These are phyloP conservation scores for Chloropicon primus DNA, from an alignment of 139 green algal species.

Conservation along the genomic window DNA sequence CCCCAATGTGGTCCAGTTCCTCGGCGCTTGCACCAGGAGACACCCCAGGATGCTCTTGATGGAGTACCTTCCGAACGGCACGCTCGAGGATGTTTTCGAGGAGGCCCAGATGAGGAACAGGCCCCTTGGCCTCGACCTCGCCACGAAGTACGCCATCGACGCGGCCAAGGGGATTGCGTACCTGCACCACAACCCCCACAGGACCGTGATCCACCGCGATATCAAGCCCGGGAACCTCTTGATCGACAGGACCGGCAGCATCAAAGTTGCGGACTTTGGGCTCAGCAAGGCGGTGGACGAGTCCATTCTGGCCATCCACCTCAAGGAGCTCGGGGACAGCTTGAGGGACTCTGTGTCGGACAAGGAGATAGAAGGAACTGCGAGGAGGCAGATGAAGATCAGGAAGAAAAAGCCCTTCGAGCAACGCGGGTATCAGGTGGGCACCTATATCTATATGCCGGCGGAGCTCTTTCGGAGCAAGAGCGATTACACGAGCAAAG, in stretches of 20 bases:
- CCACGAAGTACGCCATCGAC: neutral
- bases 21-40: conserved; percentile 73
- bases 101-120: neutral
- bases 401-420: neutral
- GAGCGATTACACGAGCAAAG: conserved; percentile 41
- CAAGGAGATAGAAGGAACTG: no score
- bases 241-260: neutral
- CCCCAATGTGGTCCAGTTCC: conserved; percentile 52
- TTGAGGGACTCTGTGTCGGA: no score
- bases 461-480: conserved; percentile 51
- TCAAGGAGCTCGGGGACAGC: neutral
- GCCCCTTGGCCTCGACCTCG: neutral
- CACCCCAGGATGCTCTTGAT: conserved; percentile 72
- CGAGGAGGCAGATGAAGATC: no score
- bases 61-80: conserved; percentile 35
- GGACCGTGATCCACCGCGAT: conserved; percentile 4
- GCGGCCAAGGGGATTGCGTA: neutral
- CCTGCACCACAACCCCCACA: neutral
- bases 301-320: neutral
- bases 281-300: neutral
- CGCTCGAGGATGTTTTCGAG: conserved; percentile 59
- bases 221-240: conserved; percentile 4
- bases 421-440: conserved; percentile 4
- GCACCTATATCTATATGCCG: conserved; percentile 61
- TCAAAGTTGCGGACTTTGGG: conserved; percentile 6